Evolutionary conservation across 1,284 basidiomycete genomes (phyloP).

Genomic region (Polyporus tsugae): DNA sequence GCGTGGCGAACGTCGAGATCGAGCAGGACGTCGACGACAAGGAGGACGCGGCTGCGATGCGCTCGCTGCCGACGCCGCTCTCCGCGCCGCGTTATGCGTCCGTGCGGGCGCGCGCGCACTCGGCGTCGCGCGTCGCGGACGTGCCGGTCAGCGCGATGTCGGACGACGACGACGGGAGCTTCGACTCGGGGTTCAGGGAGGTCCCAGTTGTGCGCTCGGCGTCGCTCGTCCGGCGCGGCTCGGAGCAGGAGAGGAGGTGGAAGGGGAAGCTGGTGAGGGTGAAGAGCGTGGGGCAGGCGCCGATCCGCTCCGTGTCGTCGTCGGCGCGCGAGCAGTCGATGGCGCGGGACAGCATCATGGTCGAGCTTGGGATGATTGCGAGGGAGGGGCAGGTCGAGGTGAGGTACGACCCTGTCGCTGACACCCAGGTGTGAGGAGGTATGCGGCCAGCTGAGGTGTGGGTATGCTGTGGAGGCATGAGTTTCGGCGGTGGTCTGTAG

Average conservation of each 20-base stretch:
- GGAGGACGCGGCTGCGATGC: constrained; percentile 9
- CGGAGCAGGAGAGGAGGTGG: constrained; percentile 19
- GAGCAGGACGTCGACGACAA: constrained; percentile 21
- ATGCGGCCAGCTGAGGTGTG: neutral
- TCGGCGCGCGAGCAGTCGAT: constrained; percentile 27
- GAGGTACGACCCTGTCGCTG: constrained; percentile 4
- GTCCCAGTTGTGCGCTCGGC: constrained; percentile 13
- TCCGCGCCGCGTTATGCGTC: constrained; percentile 17
- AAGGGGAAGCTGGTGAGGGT: constrained; percentile 25
- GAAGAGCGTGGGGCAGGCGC: constrained; percentile 37
- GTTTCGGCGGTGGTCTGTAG: neutral
- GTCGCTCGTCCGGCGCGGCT: constrained; percentile 16
- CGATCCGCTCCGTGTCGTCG: constrained; percentile 34
- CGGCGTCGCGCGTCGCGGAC: constrained; percentile 14
- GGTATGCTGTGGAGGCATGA: neutral
- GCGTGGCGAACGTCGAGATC: constrained; percentile 16
- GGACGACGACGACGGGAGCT: constrained; percentile 9
- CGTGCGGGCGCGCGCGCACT: constrained; percentile 8
- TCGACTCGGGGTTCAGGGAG: constrained; percentile 6
- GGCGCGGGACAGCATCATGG: constrained; percentile 36
- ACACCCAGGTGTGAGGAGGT: neutral
- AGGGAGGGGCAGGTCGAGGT: constrained; percentile 8
- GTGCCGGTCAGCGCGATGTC: constrained; percentile 12
- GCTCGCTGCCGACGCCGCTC: constrained; percentile 19
- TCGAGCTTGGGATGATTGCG: constrained; percentile 31